Conservation (phyloP, 345 rosid genomes). For the Streptanthus diversifolius region DNA sequence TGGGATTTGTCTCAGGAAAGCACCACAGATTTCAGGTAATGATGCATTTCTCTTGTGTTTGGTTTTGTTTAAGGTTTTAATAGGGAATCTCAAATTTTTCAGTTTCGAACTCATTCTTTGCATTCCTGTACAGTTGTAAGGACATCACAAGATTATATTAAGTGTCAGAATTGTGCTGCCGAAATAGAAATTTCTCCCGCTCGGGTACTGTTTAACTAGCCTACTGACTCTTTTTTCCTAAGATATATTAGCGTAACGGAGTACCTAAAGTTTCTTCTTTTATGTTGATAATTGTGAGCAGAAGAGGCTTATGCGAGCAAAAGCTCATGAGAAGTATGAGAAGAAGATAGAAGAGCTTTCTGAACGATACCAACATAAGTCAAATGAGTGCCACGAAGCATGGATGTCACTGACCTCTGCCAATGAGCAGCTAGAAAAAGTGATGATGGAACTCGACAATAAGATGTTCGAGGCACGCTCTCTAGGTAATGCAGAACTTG, state of each 20-base stretch:
- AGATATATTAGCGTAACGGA: not conserved
- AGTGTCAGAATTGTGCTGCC: conserved; percentile 64
- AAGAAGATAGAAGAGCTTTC: conserved; percentile 77
- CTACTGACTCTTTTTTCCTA: conserved; percentile 2
- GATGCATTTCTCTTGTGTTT: not conserved
- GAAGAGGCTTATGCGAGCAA: conserved; percentile 73
- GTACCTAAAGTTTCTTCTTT: conserved; percentile 2
- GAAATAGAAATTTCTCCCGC: conserved; percentile 70
- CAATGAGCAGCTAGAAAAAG: conserved; percentile 76
- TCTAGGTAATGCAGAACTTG: conserved; percentile 51
- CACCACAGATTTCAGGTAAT: conserved; percentile 54
- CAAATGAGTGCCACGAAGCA: conserved; percentile 94
- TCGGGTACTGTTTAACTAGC: conserved; percentile 48
- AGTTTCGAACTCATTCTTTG: conserved; percentile 8
- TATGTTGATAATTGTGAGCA: conserved; percentile 35
- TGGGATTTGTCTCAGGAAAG: conserved; percentile 82
- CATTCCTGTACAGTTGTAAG: conserved; percentile 42
- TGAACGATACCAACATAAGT: conserved; percentile 57
- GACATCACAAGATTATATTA: conserved; percentile 53
- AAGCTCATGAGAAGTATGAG: conserved; percentile 76
- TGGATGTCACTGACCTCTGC: conserved; percentile 92
- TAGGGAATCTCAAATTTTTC: not conserved
- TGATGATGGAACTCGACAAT: conserved; percentile 86
- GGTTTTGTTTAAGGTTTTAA: not conserved
- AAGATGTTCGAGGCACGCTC: conserved; percentile 60